Conservation (phyloP, 768 basidiomycete species). For the Gymnopilus junonius region DNA sequence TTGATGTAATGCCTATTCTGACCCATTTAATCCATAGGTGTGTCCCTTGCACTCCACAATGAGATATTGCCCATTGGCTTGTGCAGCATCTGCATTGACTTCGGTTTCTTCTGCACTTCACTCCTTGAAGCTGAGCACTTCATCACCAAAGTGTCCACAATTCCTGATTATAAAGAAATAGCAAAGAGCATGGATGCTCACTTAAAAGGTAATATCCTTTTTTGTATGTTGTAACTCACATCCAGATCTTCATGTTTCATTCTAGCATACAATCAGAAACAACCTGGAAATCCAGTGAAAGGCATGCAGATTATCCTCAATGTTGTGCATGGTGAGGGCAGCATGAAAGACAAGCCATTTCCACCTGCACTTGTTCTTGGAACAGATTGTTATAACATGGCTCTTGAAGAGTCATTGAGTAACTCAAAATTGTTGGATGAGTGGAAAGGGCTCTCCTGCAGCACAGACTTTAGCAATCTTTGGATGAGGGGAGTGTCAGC, state of each 20-base stretch:
- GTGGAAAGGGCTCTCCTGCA: constrained; percentile 34
- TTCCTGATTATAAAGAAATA: constrained; percentile 35
- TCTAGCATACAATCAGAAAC: constrained; percentile 35
- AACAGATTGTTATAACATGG: constrained; percentile 31
- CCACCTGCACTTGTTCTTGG: constrained; percentile 33
- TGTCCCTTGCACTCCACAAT: constrained; percentile 34
- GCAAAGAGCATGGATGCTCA: constrained; percentile 25
- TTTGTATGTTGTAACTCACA: background rate
- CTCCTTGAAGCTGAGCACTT: constrained; percentile 33
- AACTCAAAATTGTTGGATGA: constrained; percentile 28
- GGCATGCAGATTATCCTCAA: constrained; percentile 38
- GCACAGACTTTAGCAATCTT: constrained; percentile 24
- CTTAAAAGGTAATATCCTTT: constrained; percentile 24
- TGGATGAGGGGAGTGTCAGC: too few relatives aligned
- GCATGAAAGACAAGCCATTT: constrained; percentile 32
- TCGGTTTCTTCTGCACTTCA: constrained; percentile 43
- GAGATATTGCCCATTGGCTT: constrained; percentile 44
- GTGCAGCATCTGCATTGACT: constrained; percentile 40
- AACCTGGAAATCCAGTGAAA: constrained; percentile 42
- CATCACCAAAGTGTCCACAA: constrained; percentile 29
- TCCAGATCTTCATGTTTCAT: background rate
- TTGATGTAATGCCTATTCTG: background rate
- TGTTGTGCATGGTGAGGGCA: constrained; percentile 34
- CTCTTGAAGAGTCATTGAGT: constrained; percentile 21
- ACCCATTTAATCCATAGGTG: constrained; percentile 22